Conservation (phyloP, 768 basidiomycete genomes). For the Trametes gibbosa region DNA sequence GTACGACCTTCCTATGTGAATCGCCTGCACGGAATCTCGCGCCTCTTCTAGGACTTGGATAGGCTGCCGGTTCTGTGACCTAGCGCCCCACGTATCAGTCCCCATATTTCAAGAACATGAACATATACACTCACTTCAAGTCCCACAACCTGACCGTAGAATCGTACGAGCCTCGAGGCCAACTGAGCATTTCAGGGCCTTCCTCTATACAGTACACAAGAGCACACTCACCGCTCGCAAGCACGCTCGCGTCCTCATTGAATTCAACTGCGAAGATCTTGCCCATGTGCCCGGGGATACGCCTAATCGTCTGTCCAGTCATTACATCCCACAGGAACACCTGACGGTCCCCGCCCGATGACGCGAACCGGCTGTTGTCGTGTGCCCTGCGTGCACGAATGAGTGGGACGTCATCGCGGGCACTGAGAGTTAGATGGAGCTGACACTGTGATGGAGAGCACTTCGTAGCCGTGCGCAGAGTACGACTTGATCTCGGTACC, state of each 20-base stretch:
- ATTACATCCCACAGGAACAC: slow-evolving; percentile 97
- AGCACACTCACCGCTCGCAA: slow-evolving; percentile 72
- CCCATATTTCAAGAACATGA: neutral
- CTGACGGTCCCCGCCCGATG: slow-evolving; percentile 89
- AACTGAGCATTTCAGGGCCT: slow-evolving; percentile 13
- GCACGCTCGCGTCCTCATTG: slow-evolving; percentile 80
- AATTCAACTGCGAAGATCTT: slow-evolving; percentile 91
- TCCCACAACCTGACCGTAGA: slow-evolving; percentile 92
- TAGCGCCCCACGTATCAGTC: slow-evolving; percentile 25
- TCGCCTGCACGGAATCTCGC: slow-evolving; percentile 78
- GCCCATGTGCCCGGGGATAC: slow-evolving; percentile 85
- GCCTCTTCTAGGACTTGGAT: slow-evolving; percentile 93
- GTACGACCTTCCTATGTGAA: slow-evolving; percentile 63
- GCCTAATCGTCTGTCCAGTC: slow-evolving; percentile 76
- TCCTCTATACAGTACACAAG: neutral
- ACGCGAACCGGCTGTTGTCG: slow-evolving; percentile 93
- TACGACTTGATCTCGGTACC: slow-evolving; percentile 93
- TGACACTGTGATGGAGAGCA: slow-evolving; percentile 86
- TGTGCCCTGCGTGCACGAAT: slow-evolving; percentile 53
- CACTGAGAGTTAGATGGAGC: slow-evolving; percentile 27
- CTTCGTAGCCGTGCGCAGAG: slow-evolving; percentile 92
- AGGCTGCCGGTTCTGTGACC: slow-evolving; percentile 74
- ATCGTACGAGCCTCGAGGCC: slow-evolving; percentile 80
- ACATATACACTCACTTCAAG: slow-evolving; percentile 57
- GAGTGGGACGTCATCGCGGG: neutral